Evolutionary conservation across 768 basidiomycete species (phyloP), one percentile per base, ranked within the genome.

Genomic region (Trametes cinnabarina): DNA sequence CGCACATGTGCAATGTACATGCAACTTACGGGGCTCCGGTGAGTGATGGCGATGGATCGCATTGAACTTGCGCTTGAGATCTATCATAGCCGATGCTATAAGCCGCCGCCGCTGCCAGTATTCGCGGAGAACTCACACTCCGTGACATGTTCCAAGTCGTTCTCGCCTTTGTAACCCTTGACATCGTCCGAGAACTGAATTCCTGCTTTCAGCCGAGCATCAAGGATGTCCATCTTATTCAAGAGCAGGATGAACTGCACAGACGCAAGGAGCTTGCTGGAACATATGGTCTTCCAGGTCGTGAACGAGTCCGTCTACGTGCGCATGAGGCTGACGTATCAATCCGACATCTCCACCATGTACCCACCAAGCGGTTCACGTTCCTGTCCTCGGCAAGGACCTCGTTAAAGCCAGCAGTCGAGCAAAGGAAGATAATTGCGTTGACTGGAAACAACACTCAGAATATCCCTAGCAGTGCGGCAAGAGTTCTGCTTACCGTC

Each of bases 371-470:
- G 48, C 86, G 79, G 63, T 88, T 88, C 3, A 85, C 74, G 22
- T 63, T 75, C 28, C 74, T 73, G 65, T 86, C 84, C 66, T 87
- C 86, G 3, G 77, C 74, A 5, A 87, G 74, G n/a, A 76, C 74
- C 69, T 86, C 82, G 66, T 86, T 82, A 68, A 87, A 88, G 3
- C 80, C 82, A 53, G 75, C 84, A 64, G 87, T 77, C 0, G 87
- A 84, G 2, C 83, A 85, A 4, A 88, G 70, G 67, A 88, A 89
- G 22, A 89, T 82, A 55, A 88, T 81, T 10, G 82, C 79, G 61
- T 83, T 82, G 42, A 86, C 85, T 83, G 52, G 14, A 30, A 17
- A 40, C 26, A 39, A 4, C 9, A 12, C 10, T 23, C 12, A 46
- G 44, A 14, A 28, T 4, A 9, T 46, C 14, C 42, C 23, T 12